A percentile compares a stretch with the other conserved stretches of the same genome.
These are phyloP conservation scores for Platanus orientalis DNA, from an alignment of 164 flowering plant genomes.

Conservation along the genomic window DNA sequence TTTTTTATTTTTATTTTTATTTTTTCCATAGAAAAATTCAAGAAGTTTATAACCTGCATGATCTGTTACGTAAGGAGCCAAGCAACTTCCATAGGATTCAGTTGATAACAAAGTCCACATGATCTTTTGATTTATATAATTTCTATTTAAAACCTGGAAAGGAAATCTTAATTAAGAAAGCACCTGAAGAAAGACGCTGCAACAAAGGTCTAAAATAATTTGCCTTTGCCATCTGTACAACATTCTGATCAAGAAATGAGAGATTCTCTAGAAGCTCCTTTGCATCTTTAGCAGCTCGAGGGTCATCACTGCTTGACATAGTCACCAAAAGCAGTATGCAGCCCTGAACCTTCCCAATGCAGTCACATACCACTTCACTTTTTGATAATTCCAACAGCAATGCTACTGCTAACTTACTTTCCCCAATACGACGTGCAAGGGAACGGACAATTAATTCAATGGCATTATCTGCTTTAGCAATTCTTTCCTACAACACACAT, in stretches of 20 bases:
- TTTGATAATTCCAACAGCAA: slow-evolving; percentile 62
- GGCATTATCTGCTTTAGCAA: slow-evolving; percentile 36
- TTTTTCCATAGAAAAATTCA: too few species aligned
- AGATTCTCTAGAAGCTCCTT: slow-evolving; percentile 53
- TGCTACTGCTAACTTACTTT: slow-evolving; percentile 54
- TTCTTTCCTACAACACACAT: slow-evolving; percentile 46
- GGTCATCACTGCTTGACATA: slow-evolving; percentile 41
- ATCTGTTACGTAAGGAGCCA: too few species aligned
- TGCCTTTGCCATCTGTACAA: slow-evolving; percentile 67
- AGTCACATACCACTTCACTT: slow-evolving; percentile 20
- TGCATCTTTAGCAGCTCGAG: slow-evolving; percentile 52
- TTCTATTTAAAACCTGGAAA: neutral
- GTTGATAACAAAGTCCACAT: too few species aligned
- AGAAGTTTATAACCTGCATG: too few species aligned
- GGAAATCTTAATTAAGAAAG: slow-evolving; percentile 1
- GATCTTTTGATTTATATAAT: too few species aligned
- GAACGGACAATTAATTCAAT: slow-evolving; percentile 47
- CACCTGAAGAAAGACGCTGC: slow-evolving; percentile 62
- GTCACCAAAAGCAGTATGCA: slow-evolving; percentile 65
- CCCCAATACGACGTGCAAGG: slow-evolving; percentile 52
- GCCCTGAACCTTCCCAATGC: slow-evolving; percentile 58
- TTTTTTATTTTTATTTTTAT: too few species aligned
- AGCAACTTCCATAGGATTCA: too few species aligned
- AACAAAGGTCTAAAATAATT: slow-evolving; percentile 60
- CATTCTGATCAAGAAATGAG: slow-evolving; percentile 52